Conservation (phyloP, 23 red algal genomes). For the Gracilariopsis chorda region DNA sequence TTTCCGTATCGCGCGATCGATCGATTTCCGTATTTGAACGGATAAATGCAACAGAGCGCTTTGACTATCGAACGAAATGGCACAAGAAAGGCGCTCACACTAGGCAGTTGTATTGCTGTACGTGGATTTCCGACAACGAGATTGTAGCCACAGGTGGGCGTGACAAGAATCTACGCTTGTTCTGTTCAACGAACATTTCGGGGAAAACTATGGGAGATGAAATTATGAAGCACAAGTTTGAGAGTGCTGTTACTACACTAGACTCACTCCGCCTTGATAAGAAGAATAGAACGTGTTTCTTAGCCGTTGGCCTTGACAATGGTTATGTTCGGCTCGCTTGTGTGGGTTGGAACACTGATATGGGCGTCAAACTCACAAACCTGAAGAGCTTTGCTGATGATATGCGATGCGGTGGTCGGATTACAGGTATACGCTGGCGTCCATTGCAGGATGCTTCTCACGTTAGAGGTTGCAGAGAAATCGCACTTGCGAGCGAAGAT, state of each 20-base stretch:
- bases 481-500: conserved; percentile 50
- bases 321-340: conserved; percentile 9
- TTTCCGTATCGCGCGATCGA: conserved; percentile 78
- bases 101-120: conserved; percentile 38
- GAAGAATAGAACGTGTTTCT: background rate
- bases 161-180: conserved; percentile 48
- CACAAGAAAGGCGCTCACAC: conserved; percentile 49
- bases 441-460: background rate
- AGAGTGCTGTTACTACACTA: conserved; percentile 33
- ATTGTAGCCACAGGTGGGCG: conserved; percentile 47
- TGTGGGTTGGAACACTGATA: background rate
- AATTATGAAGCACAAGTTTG: conserved; percentile 52
- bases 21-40: conserved; percentile 56
- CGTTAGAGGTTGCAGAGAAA: background rate
- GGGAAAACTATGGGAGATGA: background rate
- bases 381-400: background rate
- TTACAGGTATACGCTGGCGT: conserved; percentile 43
- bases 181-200: background rate
- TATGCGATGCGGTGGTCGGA: conserved; percentile 21
- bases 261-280: conserved; percentile 7
- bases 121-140: conserved; percentile 30
- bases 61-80: background rate
- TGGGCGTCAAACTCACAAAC: background rate
- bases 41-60: background rate
- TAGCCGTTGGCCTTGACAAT: conserved; percentile 32